Base-by-base conservation (phyloP, 768 basidiomycete species). In the Lyophyllum semitale region DNA sequence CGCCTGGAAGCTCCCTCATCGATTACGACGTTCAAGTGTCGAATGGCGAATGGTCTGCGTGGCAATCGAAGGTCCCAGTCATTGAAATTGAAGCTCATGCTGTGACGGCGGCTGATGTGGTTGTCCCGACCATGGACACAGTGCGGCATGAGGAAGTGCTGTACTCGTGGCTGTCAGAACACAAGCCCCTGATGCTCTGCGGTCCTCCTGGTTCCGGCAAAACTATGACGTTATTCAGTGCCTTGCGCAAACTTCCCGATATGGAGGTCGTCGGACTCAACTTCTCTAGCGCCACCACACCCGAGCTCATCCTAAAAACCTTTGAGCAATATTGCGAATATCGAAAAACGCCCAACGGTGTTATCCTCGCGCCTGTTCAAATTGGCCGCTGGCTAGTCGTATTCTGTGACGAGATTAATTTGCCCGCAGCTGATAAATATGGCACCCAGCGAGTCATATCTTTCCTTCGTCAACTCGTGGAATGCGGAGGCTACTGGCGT, bases 241-340 rank as follows among this genome's bases (percentile, higher is more conserved):
- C 97, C 9, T 82, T 99, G 27, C 87, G 97, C 54, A 98, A 98
- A 71, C 82, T 98, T 35, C 95, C 97, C 1, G 94, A 98, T 72
- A 95, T 99, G 89, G 97, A 99, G 66, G 94, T 98, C 42, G 95
- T 98, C 61, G 97, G 97, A 44, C 85, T 99, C 63, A 99, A 99
- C 74, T 99, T 99, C 73, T 99, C 97, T 29, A 97, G 94, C 69
- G 97, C 97, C 17, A 98, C 97, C 0, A 98, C 95, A 1, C 97
- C 97, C 0, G 97, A 98, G 67, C 83, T 99, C 26, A 96, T 99
- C 58, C 83, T 99, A 61, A 98, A 98, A 83, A 98, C 97, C 7
- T 98, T 99, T 70, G 97, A 98, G 69, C 97, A 99, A 73, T 97
- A 99, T 67, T 99, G 97, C 75, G 97, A 99, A 73, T 98, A 96